Conservation (phyloP, 176 grass and related monocot genomes). For the Juncus inflexus region DNA sequence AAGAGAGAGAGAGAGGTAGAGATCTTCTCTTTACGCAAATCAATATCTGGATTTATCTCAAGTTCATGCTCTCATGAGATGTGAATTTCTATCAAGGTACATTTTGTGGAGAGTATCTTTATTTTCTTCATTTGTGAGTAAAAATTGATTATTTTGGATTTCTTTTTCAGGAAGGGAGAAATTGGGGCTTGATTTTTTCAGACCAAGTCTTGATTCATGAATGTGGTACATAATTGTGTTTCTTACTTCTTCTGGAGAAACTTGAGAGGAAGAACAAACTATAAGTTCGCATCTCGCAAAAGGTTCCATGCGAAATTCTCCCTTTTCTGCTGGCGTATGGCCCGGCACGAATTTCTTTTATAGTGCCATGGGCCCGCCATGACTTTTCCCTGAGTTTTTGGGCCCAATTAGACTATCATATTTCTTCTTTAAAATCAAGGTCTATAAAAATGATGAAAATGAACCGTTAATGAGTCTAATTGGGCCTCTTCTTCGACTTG, state of each 20-base stretch:
- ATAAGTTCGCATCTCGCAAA: background rate
- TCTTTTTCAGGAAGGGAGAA: slow-evolving; percentile 2
- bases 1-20: too few relatives aligned
- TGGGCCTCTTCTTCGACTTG: too few relatives aligned
- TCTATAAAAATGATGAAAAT: too few relatives aligned
- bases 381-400: too few relatives aligned
- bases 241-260: slow-evolving; percentile 9
- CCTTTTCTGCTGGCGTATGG: background rate
- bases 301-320: slow-evolving; percentile 22
- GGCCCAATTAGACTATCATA: too few relatives aligned
- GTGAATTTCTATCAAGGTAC: slow-evolving; percentile 9
- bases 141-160: background rate
- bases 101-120: background rate
- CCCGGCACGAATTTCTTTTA: too few relatives aligned
- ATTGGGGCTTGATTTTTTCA: slow-evolving; percentile 7
- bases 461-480: too few relatives aligned
- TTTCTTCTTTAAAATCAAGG: too few relatives aligned
- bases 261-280: slow-evolving; percentile 13
- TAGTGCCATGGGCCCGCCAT: too few relatives aligned
- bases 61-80: slow-evolving; percentile 23
- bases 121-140: background rate
- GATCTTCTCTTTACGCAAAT: background rate
- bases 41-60: slow-evolving; percentile 13
- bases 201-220: background rate
- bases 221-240: slow-evolving; percentile 6